Evolutionary conservation across 2,329 filamentous ascomycete genomes (phyloP), one percentile per base, ranked within the genome.

Genomic region (Epichloe glyceriae): DNA sequence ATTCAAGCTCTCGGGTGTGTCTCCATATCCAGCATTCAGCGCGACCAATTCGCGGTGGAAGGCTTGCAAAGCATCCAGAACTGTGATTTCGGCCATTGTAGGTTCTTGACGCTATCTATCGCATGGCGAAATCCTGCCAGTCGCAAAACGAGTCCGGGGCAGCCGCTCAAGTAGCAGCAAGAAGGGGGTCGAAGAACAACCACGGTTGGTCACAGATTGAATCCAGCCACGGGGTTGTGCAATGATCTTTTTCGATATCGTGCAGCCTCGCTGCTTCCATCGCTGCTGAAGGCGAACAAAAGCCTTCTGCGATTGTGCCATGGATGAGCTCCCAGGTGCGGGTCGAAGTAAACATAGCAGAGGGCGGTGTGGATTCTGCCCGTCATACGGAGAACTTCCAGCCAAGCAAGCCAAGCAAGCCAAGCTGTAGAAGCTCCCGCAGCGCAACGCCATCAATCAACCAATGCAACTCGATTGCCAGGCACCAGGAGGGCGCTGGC

Each of bases 41-140:
- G 85, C 82, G 58, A 85, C 73, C 55, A 98, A 80, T 70, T 95
- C 89, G 66, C 86, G 81, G 67, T 95, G 87, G 60, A 98, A 81
- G 67, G 81, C 83, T 71, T 90, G 83, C 61, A 97, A 80, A 68
- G 82, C 80, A 63, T 84, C 83, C 63, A 94, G 76, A 62, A 78
- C 80, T 65, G 82, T 82, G 64, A 80, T 73, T 62, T 85, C 83
- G 66, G 84, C 81, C 88, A 93, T 91, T 57, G 62, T 71, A 60
- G 63, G 55, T 44, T 22, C 56, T 64, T 57, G 57, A 56, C 56
- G 59, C 68, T 75, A 75, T 74, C 65, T 75, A 75, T 74, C 65
- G 70, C 73, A 75, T 74, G 59, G 58, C 68, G 65, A 54, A 44
- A 40, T 37, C 8, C 15, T 14, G n/a, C 37, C 37, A 46, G 15